phyloP scores from a whole-genome alignment of 331 rosid species.

The Dryas integrifolia region DNA sequence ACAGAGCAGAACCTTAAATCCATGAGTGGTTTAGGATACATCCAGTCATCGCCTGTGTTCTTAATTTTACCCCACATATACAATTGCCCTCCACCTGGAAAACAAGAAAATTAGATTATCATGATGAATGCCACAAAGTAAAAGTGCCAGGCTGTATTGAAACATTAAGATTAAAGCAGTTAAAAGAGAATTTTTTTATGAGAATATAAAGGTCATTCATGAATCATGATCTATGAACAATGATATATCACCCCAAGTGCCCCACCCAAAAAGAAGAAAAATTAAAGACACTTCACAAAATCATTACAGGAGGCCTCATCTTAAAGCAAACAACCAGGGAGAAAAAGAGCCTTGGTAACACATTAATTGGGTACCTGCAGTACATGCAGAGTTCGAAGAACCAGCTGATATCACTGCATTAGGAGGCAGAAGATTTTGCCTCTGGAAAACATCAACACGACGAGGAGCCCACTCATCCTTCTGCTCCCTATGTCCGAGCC shows the following conservation, averaged over 20 bases:
- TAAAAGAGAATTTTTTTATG: no score
- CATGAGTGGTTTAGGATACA: conserved; percentile 98
- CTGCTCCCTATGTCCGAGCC: conserved; percentile 99
- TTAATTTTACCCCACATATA: conserved; percentile 99
- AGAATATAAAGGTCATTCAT: no score
- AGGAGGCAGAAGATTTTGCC: conserved; percentile 71
- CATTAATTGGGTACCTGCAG: conserved; percentile 63
- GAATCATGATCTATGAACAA: background rate
- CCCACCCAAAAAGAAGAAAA: background rate
- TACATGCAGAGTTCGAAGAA: conserved; percentile 80
- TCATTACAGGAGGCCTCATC: background rate
- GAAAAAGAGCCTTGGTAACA: background rate
- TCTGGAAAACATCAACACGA: conserved; percentile 74
- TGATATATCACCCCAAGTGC: background rate
- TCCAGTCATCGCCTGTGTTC: conserved; percentile 90
- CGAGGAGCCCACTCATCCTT: conserved; percentile 97
- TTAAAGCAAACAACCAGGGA: conserved; percentile 2
- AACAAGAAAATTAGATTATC: background rate
- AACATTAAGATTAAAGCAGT: background rate
- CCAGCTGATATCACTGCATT: conserved; percentile 89
- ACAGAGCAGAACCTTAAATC: conserved; percentile 76
- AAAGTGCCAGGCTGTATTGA: background rate
- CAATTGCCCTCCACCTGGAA: conserved; percentile 91
- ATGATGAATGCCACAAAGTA: background rate
- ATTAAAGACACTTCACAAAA: no score